Conservation (phyloP, 805 yeast species). For the Clavispora santaluciae region DNA sequence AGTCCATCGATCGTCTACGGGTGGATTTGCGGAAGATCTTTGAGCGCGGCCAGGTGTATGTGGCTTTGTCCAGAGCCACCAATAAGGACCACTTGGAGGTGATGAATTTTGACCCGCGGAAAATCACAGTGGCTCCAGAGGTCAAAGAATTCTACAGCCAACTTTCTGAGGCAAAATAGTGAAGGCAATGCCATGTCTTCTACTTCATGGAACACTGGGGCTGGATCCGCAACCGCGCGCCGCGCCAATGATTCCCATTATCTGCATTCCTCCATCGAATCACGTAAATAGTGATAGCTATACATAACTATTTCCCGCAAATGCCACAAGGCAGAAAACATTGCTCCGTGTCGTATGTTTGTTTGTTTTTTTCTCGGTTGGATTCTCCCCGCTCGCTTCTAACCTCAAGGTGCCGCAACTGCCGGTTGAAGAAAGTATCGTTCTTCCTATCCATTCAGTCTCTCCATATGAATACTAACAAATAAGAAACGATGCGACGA, state of each 20-base stretch:
- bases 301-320: not conserved
- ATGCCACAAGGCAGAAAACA: conserved; percentile 1
- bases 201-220: too few species aligned
- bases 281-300: not conserved
- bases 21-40: conserved; percentile 75
- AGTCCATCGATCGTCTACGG: conserved; percentile 68
- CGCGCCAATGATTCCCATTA: too few species aligned
- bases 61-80: conserved; percentile 87
- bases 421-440: conserved; percentile 14
- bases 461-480: not conserved
- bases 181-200: too few species aligned
- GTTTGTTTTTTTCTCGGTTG: not conserved
- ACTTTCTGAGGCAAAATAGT: conserved; percentile 17
- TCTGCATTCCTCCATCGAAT: not conserved
- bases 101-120: conserved; percentile 57
- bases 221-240: too few species aligned
- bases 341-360: conserved; percentile 13
- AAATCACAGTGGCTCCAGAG: conserved; percentile 63
- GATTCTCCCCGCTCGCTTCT: not conserved
- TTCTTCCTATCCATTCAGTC: not conserved
- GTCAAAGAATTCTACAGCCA: conserved; percentile 67
- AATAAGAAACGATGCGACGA: conserved; percentile 12
- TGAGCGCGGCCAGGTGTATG: conserved; percentile 94
- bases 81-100: conserved; percentile 81
- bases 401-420: conserved; percentile 10